Evolutionary conservation across 495 filamentous ascomycete genomes (phyloP), one percentile per base, ranked within the genome.

Genomic region (Opeltia flavorubescens): DNA sequence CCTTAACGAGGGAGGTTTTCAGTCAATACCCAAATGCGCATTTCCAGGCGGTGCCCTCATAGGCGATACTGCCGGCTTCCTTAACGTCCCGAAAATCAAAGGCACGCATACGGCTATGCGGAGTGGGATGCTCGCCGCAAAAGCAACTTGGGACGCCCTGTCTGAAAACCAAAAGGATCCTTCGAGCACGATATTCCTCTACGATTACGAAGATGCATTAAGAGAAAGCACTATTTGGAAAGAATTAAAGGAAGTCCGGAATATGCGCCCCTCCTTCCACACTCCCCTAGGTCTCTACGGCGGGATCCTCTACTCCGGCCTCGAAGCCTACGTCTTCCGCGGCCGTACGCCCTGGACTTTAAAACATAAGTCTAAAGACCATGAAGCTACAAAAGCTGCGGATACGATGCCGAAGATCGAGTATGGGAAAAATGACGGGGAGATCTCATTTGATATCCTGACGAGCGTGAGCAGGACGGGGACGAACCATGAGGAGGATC

Each of bases 61-160:
- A 49, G 91, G 91, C 26, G 93, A 96, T 59, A 88, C 89, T 15
- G 91, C 91, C 29, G 91, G 91, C 9, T 95, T 99, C 60, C 69
- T 99, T 59, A 99, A 99, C 60, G 84, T 99, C 21, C 91, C 91
- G 31, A 96, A 99, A 66, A 85, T 99, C 62, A 99, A 99, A 65
- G 91, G 91, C 52, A 95, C 89, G 5, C 91, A 99, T 63, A 94
- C 91, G 15, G 85, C 91, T 24, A 96, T 99, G 89, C 86, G 84
- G 58, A 88, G 83, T 3, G 91, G 91, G 49, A 99, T 96, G 86
- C 70, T 99, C 17, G 93, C 93, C 9, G 91, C 91, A 11, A 86
- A 96, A 61, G 83, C 93, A 12, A 72, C 88, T 5, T 96, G 76
- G 64, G 67, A 69, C 11, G 91, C 91, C 4, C 67, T 99, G 25